These are phyloP conservation scores for Phaeoacremonium minimum DNA, from an alignment of 2,329 filamentous ascomycete genomes.

Conservation along the genomic window DNA sequence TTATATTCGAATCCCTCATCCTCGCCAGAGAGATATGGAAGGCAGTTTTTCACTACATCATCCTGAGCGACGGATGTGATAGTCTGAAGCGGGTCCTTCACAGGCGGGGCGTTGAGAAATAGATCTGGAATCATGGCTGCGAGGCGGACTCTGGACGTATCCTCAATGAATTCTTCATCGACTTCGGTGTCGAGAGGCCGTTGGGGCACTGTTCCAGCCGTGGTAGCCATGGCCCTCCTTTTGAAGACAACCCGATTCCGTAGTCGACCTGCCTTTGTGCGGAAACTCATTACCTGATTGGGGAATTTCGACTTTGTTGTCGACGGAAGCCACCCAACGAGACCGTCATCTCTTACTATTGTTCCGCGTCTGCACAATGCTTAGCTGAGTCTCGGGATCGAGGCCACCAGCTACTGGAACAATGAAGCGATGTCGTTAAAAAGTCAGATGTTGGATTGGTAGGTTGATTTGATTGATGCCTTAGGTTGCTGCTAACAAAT, in stretches of 20 bases:
- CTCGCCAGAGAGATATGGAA: slow-evolving; percentile 61
- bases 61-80: slow-evolving; percentile 65
- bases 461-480: too few species aligned
- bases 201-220: background rate
- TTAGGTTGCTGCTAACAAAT: too few species aligned
- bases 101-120: slow-evolving; percentile 53
- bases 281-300: slow-evolving; percentile 7
- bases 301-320: too few species aligned
- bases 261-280: slow-evolving; percentile 7
- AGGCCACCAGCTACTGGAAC: too few species aligned
- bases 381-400: too few species aligned
- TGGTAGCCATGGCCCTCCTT: slow-evolving; percentile 9
- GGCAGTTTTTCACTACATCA: slow-evolving; percentile 62
- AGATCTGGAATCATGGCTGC: slow-evolving; percentile 43
- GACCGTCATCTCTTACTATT: too few species aligned
- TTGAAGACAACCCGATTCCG: slow-evolving; percentile 10
- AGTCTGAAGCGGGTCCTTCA: slow-evolving; percentile 64
- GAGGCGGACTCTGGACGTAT: slow-evolving; percentile 1
- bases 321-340: too few species aligned
- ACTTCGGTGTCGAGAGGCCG: slow-evolving; percentile 2
- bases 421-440: too few species aligned
- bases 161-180: slow-evolving; percentile 18
- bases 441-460: too few species aligned
- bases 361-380: too few species aligned
- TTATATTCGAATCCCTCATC: slow-evolving; percentile 55